A percentile compares a stretch with the other conserved stretches of the same genome.
Evolutionary conservation across 208 protist genomes (phyloP).

Genomic region (Trypanosoma brucei): DNA sequence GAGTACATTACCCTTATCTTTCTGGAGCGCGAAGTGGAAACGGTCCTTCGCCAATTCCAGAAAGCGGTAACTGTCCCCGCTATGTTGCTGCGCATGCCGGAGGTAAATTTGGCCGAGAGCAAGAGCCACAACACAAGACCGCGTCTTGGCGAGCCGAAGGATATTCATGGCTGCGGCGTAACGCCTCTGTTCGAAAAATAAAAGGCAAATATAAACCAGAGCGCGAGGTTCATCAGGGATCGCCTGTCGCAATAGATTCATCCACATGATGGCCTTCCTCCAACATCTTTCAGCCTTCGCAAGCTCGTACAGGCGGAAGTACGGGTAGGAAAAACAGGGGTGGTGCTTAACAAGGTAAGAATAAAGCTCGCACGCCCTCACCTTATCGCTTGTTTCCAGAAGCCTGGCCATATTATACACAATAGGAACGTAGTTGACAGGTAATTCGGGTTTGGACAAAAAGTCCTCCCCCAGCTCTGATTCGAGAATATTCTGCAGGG

Average conservation of each 20-base stretch:
- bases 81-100: conserved; percentile 56
- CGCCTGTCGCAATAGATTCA: conserved; percentile 69
- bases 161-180: conserved; percentile 39
- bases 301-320: conserved; percentile 67
- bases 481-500: conserved; percentile 68
- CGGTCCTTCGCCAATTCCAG: conserved; percentile 41
- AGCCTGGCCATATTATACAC: conserved; percentile 79
- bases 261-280: conserved; percentile 74
- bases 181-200: conserved; percentile 51
- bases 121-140: conserved; percentile 44
- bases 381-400: conserved; percentile 42
- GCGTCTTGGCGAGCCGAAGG: conserved; percentile 30
- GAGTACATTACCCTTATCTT: conserved; percentile 68
- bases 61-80: conserved; percentile 36
- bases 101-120: conserved; percentile 62
- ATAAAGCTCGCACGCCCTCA: conserved; percentile 58
- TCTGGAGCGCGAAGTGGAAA: conserved; percentile 49
- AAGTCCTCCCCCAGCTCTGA: conserved; percentile 65
- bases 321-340: conserved; percentile 56
- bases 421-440: conserved; percentile 56
- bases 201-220: conserved; percentile 42
- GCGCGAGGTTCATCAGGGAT: conserved; percentile 50
- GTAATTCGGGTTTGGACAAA: conserved; percentile 24
- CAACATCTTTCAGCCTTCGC: conserved; percentile 45
- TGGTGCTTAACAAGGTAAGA: conserved; percentile 78